Percentiles rank a stretch among this genome's conserved stretches.
Evolutionary conservation across 768 basidiomycete genomes (phyloP).

Genomic region (Imleria badia): DNA sequence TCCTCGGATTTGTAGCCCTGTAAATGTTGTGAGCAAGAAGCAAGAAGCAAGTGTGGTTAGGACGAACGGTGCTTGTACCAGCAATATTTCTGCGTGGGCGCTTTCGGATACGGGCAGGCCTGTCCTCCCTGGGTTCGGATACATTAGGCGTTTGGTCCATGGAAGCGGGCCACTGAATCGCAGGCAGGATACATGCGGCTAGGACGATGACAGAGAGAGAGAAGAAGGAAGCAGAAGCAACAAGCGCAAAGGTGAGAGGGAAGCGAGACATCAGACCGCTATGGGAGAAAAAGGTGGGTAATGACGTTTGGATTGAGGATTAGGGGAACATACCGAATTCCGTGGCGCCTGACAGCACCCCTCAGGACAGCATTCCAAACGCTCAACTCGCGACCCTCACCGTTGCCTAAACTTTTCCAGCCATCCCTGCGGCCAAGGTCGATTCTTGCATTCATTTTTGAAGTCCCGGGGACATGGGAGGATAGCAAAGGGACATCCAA

Average conservation of each 20-base stretch:
- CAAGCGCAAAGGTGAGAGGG: slow-evolving; percentile 55
- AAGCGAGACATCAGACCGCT: slow-evolving; percentile 73
- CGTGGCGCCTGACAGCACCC: slow-evolving; percentile 63
- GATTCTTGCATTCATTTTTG: slow-evolving; percentile 55
- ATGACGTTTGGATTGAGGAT: background rate
- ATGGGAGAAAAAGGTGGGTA: slow-evolving; percentile 3
- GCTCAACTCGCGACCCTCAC: slow-evolving; percentile 71
- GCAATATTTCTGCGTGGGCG: slow-evolving; percentile 25
- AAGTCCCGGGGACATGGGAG: slow-evolving; percentile 48
- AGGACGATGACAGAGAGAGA: slow-evolving; percentile 45
- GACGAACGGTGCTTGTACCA: slow-evolving; percentile 25
- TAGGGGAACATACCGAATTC: slow-evolving; percentile 57
- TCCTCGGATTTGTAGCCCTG: slow-evolving; percentile 31
- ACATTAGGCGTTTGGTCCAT: slow-evolving; percentile 11
- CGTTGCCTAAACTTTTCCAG: slow-evolving; percentile 69
- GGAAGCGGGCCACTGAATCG: slow-evolving; percentile 30
- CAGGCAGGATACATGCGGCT: slow-evolving; percentile 54
- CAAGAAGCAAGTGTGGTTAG: background rate
- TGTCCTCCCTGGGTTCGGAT: slow-evolving; percentile 20
- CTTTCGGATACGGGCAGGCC: slow-evolving; percentile 25
- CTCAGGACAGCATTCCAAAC: slow-evolving; percentile 60
- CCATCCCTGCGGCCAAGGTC: slow-evolving; percentile 71
- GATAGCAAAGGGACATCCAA: slow-evolving; percentile 59
- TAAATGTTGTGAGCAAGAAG: slow-evolving; percentile 12
- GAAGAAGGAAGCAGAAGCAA: slow-evolving; percentile 47